Evolutionary conservation across 768 basidiomycete genomes (phyloP).

Genomic region (Galerina marginata): DNA sequence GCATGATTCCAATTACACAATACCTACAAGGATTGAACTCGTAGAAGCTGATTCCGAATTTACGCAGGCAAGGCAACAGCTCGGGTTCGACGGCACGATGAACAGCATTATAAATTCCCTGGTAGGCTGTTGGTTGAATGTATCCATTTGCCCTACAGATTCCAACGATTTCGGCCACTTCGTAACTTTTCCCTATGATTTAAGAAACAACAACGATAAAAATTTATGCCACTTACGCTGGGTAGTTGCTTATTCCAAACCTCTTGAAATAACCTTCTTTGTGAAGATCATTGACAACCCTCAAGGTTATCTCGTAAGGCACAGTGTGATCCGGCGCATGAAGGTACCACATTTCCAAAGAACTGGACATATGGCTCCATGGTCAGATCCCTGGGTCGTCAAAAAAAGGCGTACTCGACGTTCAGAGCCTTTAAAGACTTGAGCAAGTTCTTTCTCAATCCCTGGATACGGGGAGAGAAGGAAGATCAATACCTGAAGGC

Average conservation of each 20-base stretch:
- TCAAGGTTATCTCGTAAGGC: constrained; percentile 60
- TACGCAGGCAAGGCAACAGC: constrained; percentile 61
- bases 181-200: constrained; percentile 45
- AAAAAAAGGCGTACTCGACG: constrained; percentile 43
- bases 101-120: constrained; percentile 49
- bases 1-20: neutral
- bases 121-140: constrained; percentile 61
- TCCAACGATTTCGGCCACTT: constrained; percentile 64
- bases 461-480: constrained; percentile 34
- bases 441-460: constrained; percentile 49
- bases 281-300: constrained; percentile 58
- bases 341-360: constrained; percentile 58
- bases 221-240: constrained; percentile 41
- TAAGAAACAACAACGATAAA: neutral
- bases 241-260: constrained; percentile 69
- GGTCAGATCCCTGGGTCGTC: neutral
- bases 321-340: constrained; percentile 65
- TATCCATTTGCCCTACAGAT: constrained; percentile 62
- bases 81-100: constrained; percentile 47
- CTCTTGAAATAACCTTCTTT: constrained; percentile 63
- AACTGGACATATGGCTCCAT: constrained; percentile 16
- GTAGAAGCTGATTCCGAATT: constrained; percentile 61
- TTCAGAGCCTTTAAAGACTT: constrained; percentile 51
- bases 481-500: constrained; percentile 27
- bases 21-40: constrained; percentile 58